phyloP scores from a whole-genome alignment of 345 rosid genomes.

The Carallia pectinifolia region DNA sequence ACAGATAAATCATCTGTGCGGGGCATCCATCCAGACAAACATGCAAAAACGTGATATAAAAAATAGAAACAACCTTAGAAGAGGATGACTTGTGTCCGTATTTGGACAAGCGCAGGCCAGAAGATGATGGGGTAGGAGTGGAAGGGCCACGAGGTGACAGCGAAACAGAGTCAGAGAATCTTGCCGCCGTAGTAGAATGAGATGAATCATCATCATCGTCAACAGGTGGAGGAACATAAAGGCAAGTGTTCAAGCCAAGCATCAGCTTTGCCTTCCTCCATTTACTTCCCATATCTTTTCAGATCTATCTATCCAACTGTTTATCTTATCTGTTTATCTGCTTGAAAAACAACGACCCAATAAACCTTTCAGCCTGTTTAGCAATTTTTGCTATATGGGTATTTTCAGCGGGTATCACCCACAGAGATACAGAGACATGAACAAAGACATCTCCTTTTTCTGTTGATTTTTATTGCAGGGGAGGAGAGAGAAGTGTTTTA shows the following conservation, averaged over 20 bases:
- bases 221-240: constrained; percentile 51
- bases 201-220: constrained; percentile 19
- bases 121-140: constrained; percentile 68
- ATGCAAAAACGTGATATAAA: background rate
- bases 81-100: constrained; percentile 44
- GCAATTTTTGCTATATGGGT: background rate
- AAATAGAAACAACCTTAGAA: constrained; percentile 46
- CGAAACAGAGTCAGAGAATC: constrained; percentile 44
- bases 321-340: background rate
- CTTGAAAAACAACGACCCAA: no score
- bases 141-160: constrained; percentile 36
- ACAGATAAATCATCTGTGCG: background rate
- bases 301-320: constrained; percentile 7
- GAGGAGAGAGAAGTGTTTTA: no score
- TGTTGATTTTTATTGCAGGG: no score
- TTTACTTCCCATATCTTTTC: constrained; percentile 63
- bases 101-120: constrained; percentile 56
- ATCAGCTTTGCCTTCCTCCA: constrained; percentile 82
- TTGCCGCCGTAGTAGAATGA: constrained; percentile 16
- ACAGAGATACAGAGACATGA: background rate
- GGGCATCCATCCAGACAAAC: background rate
- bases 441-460: no score
- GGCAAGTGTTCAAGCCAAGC: constrained; percentile 68
- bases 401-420: background rate
- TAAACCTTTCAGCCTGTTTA: background rate